A percentile compares a stretch with the other conserved stretches of the same genome.
Evolutionary conservation across 202 grass and related monocot genomes (phyloP).

Genomic region (Bolboschoenoplectus hybrid): DNA sequence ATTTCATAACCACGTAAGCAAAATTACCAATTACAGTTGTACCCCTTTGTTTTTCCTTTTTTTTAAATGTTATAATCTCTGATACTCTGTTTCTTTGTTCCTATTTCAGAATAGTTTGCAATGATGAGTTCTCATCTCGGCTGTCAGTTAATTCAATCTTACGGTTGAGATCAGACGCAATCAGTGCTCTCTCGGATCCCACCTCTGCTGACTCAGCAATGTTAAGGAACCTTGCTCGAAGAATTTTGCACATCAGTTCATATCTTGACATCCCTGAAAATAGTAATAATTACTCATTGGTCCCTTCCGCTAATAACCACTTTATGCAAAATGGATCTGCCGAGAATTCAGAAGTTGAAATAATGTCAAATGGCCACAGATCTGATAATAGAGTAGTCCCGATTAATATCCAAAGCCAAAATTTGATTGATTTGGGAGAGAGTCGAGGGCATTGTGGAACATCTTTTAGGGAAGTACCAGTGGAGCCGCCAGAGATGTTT

Average conservation of each 20-base stretch:
- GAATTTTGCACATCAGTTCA: slow-evolving; percentile 78
- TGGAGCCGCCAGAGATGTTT: slow-evolving; percentile 88
- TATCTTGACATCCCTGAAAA: slow-evolving; percentile 48
- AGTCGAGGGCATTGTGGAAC: slow-evolving; percentile 5
- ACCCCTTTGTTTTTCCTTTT: background rate
- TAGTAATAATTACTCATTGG: slow-evolving; percentile 34
- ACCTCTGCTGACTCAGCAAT: slow-evolving; percentile 85
- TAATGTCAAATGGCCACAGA: slow-evolving; percentile 46
- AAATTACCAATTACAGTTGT: slow-evolving; percentile 14
- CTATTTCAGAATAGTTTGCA: slow-evolving; percentile 74
- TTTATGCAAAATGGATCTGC: slow-evolving; percentile 42
- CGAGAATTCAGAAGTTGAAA: slow-evolving; percentile 53
- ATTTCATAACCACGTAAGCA: slow-evolving; percentile 84
- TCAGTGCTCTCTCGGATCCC: slow-evolving; percentile 73
- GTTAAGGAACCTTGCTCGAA: slow-evolving; percentile 82
- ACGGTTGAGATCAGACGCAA: slow-evolving; percentile 79
- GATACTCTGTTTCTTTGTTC: slow-evolving; percentile 38
- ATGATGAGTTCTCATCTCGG: slow-evolving; percentile 82
- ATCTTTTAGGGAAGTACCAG: slow-evolving; percentile 55
- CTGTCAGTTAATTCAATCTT: slow-evolving; percentile 96
- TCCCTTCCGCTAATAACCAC: slow-evolving; percentile 43
- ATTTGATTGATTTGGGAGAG: slow-evolving; percentile 28
- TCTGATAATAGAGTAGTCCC: slow-evolving; percentile 45
- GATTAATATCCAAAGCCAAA: slow-evolving; percentile 47
- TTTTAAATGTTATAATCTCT: slow-evolving; percentile 10